phyloP scores from a whole-genome alignment of 2,329 filamentous ascomycete genomes.

The Periconia macrospinosa region DNA sequence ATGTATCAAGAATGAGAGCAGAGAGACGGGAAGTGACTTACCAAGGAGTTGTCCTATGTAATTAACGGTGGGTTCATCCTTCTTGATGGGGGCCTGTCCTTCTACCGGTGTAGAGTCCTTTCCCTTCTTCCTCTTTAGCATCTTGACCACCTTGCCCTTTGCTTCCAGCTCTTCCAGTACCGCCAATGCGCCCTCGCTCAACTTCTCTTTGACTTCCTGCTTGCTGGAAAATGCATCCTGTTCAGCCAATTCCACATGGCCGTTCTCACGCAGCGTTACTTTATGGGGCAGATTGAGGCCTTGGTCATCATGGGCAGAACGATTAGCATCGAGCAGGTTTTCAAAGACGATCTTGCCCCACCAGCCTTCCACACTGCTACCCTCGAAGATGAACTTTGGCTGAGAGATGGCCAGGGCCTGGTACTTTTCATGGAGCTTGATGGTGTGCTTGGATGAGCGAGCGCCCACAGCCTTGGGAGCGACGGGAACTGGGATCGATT shows the following conservation, averaged over 20 bases:
- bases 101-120: background rate
- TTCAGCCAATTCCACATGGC: slow-evolving; percentile 20
- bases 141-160: slow-evolving; percentile 21
- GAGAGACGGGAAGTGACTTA: too few species aligned
- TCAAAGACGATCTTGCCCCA: slow-evolving; percentile 25
- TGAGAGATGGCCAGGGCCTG: slow-evolving; percentile 25
- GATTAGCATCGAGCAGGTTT: slow-evolving; percentile 5
- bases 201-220: slow-evolving; percentile 47
- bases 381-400: slow-evolving; percentile 23
- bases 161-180: slow-evolving; percentile 25
- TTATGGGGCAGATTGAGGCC: background rate
- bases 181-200: slow-evolving; percentile 36
- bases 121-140: slow-evolving; percentile 1
- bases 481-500: background rate
- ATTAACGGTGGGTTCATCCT: slow-evolving; percentile 26
- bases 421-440: slow-evolving; percentile 26
- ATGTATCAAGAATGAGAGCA: too few species aligned
- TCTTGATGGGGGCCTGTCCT: slow-evolving; percentile 3
- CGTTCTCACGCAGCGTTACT: background rate
- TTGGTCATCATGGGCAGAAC: background rate
- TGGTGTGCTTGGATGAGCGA: slow-evolving; percentile 19
- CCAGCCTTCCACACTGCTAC: slow-evolving; percentile 19
- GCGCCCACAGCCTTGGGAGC: slow-evolving; percentile 24
- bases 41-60: slow-evolving; percentile 45
- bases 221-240: slow-evolving; percentile 40